phyloP scores from a whole-genome alignment of 192 early-diverging fungal species.

The Backusella sp. region DNA sequence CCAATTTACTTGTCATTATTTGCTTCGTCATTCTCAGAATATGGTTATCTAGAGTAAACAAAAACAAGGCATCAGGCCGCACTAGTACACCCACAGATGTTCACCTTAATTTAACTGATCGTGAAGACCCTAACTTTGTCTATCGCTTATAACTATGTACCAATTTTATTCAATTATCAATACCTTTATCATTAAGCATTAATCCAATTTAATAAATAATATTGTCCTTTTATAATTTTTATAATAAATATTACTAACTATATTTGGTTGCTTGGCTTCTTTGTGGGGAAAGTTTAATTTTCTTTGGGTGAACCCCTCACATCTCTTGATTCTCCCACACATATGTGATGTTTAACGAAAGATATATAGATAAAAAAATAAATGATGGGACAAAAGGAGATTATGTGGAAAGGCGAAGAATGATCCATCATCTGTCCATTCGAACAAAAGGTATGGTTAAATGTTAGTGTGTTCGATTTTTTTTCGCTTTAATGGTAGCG shows the following conservation, averaged over 20 bases:
- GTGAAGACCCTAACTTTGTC: slow-evolving; percentile 6
- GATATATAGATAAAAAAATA: no score
- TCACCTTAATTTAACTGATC: slow-evolving; percentile 9
- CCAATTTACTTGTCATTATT: slow-evolving; percentile 10
- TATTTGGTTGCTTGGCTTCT: not conserved
- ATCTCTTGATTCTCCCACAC: not conserved
- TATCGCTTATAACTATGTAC: not conserved
- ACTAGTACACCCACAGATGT: not conserved
- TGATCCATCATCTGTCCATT: no score
- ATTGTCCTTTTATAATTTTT: not conserved
- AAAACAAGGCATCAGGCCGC: not conserved
- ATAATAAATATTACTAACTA: not conserved
- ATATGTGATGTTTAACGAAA: not conserved
- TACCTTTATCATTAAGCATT: not conserved
- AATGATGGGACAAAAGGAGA: no score
- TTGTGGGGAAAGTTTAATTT: not conserved
- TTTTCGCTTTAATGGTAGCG: no score
- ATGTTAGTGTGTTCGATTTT: no score
- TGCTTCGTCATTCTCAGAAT: not conserved
- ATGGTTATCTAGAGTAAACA: not conserved
- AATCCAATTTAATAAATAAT: not conserved
- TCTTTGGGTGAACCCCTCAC: not conserved
- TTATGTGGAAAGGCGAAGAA: no score
- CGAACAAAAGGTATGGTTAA: no score
- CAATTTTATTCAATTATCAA: not conserved